Conservation (phyloP, 441 rosid genomes). For the Adansonia madagascariensis region DNA sequence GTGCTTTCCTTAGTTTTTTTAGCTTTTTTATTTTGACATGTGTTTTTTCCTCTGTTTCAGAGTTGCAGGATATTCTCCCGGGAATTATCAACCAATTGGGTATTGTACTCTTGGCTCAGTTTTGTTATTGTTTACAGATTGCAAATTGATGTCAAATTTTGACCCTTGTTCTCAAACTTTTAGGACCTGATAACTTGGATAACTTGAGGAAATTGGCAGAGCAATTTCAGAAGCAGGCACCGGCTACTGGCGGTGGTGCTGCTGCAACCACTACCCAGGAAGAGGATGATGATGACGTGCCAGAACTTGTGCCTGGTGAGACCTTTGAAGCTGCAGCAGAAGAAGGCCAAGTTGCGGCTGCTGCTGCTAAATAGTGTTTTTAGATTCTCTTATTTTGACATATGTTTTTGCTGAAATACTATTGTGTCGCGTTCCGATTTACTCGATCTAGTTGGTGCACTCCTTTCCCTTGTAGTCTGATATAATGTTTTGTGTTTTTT, state of each 20-base stretch:
- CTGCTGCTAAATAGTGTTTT: slow-evolving; percentile 9
- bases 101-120: slow-evolving; percentile 7
- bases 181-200: slow-evolving; percentile 54
- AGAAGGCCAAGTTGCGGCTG: no score
- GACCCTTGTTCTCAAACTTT: neutral
- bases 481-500: no score
- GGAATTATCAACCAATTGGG: no score
- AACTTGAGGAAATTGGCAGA: slow-evolving; percentile 73
- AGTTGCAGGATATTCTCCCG: no score
- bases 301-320: slow-evolving; percentile 72
- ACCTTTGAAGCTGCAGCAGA: no score
- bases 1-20: neutral
- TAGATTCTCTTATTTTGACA: no score
- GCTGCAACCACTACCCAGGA: slow-evolving; percentile 47
- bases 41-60: neutral
- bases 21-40: neutral
- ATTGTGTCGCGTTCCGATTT: no score
- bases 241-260: slow-evolving; percentile 37
- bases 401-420: no score
- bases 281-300: slow-evolving; percentile 80
- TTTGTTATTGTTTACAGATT: no score
- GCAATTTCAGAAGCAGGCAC: slow-evolving; percentile 78
- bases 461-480: no score
- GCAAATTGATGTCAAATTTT: neutral
- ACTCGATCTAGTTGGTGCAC: no score